Base-by-base conservation (phyloP, 2,329 filamentous ascomycete genomes). In the Lomentospora prolificans region DNA sequence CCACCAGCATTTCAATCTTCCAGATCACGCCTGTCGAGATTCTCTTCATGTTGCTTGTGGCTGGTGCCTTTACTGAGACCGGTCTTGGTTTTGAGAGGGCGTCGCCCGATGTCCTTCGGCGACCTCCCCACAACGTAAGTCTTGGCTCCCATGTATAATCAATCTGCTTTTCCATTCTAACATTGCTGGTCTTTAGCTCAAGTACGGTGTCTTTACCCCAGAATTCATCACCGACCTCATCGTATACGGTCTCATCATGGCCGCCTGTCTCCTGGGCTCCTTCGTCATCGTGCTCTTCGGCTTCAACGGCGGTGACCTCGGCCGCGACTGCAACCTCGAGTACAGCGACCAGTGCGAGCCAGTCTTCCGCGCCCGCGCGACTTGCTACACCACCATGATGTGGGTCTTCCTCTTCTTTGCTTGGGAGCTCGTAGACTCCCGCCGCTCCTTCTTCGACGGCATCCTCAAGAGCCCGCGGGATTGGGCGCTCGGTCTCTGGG, bases 1-100 rank as follows among this genome's bases (percentile, higher is more conserved):
- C 65, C 0, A 71, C 71, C n/a, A 72, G 75, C 2, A 73, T 85
- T 25, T 88, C 85, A 0, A 81, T 88, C 10, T 89, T 88, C 65
- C 83, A 85, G 0, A 74, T 89, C 10, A 76, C 84, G 0, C 86
- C 85, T 0, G 81, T 89, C 10, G 82, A 89, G 60, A 87, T 89
- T 59, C 75, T 89, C 28, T 89, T 84, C 83, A 84, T 89, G 64
- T 84, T 88, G 64, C 85, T 89, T 78, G 79, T 87, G 53, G 88
- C 85, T 0, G 86, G 82, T 53, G 81, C 80, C 0, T 76, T 88
- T 59, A 84, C 84, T 1, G 86, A 87, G 61, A 87, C 88, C 73
- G 86, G 85, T 51, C 74, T 89, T 4, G 86, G 85, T 3, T 84
- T 87, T 69, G 85, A 89, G 66, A 70, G 76, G 46, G 84, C 85